Evolutionary conservation across 2,329 filamentous ascomycete species (phyloP).

Genomic region (Trichoderma arundinaceum): DNA sequence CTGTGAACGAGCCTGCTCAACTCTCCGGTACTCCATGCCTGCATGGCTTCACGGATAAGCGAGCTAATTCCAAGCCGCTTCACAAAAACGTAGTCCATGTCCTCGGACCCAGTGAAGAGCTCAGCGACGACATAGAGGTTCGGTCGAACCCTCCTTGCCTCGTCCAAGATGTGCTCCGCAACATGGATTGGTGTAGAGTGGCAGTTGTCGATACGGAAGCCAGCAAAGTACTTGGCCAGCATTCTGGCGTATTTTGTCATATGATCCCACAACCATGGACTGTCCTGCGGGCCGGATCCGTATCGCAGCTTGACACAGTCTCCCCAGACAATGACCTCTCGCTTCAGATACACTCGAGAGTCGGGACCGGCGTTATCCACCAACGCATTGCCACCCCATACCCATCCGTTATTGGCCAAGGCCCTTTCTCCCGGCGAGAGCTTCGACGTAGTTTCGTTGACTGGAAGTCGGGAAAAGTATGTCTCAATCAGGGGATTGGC

Average conservation of each 20-base stretch:
- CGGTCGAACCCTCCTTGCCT: slow-evolving; percentile 85
- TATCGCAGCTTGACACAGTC: slow-evolving; percentile 98
- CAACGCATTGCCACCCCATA: slow-evolving; percentile 95
- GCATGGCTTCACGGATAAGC: slow-evolving; percentile 96
- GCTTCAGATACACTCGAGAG: slow-evolving; percentile 89
- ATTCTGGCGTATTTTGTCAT: slow-evolving; percentile 92
- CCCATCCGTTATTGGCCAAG: slow-evolving; percentile 96
- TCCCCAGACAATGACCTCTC: slow-evolving; percentile 97
- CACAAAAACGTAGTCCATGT: slow-evolving; percentile 95
- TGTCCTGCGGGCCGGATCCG: slow-evolving; percentile 79
- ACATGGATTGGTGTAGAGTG: slow-evolving; percentile 95
- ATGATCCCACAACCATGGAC: slow-evolving; percentile 91
- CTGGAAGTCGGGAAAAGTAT: slow-evolving; percentile 89
- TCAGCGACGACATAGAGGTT: slow-evolving; percentile 93
- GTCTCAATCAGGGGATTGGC: slow-evolving; percentile 85
- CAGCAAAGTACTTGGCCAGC: slow-evolving; percentile 93
- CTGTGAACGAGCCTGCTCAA: slow-evolving; percentile 90
- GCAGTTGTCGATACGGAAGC: slow-evolving; percentile 96
- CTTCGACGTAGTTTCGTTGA: slow-evolving; percentile 77
- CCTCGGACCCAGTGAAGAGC: slow-evolving; percentile 92
- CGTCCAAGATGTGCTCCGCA: slow-evolving; percentile 91
- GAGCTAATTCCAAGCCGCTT: slow-evolving; percentile 90
- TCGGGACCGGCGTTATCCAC: slow-evolving; percentile 90
- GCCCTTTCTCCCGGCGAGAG: slow-evolving; percentile 78
- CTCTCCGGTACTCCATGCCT: slow-evolving; percentile 94